Base-by-base conservation (phyloP, 2,329 filamentous ascomycete genomes). In the Alternaria triticimaculans region DNA sequence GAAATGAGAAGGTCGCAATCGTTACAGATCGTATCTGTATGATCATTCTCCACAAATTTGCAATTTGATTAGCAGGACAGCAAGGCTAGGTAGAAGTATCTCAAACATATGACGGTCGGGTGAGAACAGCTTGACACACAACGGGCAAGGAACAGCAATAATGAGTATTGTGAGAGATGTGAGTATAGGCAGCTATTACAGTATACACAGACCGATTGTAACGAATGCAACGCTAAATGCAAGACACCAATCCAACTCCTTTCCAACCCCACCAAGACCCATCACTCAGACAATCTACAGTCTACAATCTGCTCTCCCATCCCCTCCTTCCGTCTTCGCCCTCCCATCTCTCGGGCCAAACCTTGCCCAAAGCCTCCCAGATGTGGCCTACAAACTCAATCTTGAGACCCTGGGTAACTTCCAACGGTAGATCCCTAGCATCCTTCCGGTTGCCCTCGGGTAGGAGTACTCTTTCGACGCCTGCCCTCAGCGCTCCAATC, bases 331-430 rank as follows among this genome's bases (percentile, higher is more conserved):
- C 89, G 86, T 62, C 88, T n/a, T 80, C 89, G 85, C 65, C 88
- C 89, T 63, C 90, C 89, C 20, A 93, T 92, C 94, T 90, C 72
- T 97, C 93, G 2, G 96, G 96, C 96, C 96, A 99, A 68, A 99
- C 91, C 67, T 91, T 85, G 63, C 91, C 89, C 78, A 99, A 89
- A 25, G 94, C 95, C 82, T 98, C 95, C 93, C 94, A 97, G 65
- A 98, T 95, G 80, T 97, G 92, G 67, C 92, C 93, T 68, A 99
- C 94, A 80, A 94, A 92, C 67, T 97, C 87, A 76, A 99, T 97
- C 77, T 95, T 88, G 64, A 99, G 80, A 0, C 93, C 94, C 73
- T 92, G 87, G 79, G 90, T 91, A 54, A 99, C 96, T 82, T 99
- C 96, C 67, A 91, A 86, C 0, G 96, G 96, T 59, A 98, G 84